A percentile compares a stretch with the other conserved stretches of the same genome.
phyloP scores from a whole-genome alignment of 768 basidiomycete genomes.

The Goffeauzyma gilvescens region DNA sequence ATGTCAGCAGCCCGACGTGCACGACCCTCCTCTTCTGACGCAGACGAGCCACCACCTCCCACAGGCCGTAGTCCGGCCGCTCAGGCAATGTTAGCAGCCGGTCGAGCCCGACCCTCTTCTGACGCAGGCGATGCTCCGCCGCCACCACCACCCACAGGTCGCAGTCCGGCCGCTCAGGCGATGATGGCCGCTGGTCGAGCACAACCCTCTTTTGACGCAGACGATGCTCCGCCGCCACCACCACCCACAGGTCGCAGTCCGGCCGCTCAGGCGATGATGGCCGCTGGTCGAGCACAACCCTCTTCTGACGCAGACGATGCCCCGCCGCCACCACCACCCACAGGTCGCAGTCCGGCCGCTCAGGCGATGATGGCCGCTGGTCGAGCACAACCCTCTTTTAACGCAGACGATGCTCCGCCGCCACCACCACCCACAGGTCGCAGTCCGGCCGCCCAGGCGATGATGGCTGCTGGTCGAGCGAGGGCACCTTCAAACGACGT shows the following conservation, averaged over 20 bases:
- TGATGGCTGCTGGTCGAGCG: constrained; percentile 5
- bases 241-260: constrained; percentile 17
- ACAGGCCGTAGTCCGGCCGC: constrained; percentile 24
- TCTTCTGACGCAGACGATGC: constrained; percentile 16
- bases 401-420: constrained; percentile 15
- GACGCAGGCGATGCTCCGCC: constrained; percentile 13
- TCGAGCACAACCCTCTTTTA: too few species aligned
- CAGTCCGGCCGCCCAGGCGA: constrained; percentile 16
- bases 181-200: constrained; percentile 6
- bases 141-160: constrained; percentile 15
- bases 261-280: constrained; percentile 11
- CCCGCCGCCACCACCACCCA: constrained; percentile 14
- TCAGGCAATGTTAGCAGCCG: constrained; percentile 7
- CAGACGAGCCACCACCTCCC: constrained; percentile 19
- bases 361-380: constrained; percentile 6
- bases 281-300: constrained; percentile 6
- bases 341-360: constrained; percentile 18
- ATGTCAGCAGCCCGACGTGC: constrained; percentile 11
- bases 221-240: constrained; percentile 15
- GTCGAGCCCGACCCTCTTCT: too few species aligned
- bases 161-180: constrained; percentile 16
- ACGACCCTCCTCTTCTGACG: background rate
- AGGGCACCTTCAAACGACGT: constrained; percentile 6
- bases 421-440: constrained; percentile 16
- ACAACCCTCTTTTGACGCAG: too few species aligned